phyloP scores from a whole-genome alignment of 2,329 filamentous ascomycete genomes.

The Pestalotiopsis fici region DNA sequence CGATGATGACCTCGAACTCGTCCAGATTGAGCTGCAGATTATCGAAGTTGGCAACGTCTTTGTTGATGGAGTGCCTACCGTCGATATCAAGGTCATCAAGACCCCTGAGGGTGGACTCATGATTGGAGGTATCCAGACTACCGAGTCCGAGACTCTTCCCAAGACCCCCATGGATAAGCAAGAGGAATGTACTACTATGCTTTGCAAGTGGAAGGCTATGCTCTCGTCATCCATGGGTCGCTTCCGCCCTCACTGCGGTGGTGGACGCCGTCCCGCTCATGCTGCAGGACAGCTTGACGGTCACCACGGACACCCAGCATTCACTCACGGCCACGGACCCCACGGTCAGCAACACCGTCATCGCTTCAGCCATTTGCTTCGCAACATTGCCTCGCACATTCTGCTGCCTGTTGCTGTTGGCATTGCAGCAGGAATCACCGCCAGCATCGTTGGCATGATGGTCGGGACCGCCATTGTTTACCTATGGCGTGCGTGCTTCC shows the following conservation, averaged over 20 bases:
- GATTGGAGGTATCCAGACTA: constrained; percentile 49
- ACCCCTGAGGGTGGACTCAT: constrained; percentile 54
- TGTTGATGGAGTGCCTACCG: constrained; percentile 52
- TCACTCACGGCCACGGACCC: constrained; percentile 8
- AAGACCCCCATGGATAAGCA: constrained; percentile 29
- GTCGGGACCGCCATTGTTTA: constrained; percentile 63
- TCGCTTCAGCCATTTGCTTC: constrained; percentile 49
- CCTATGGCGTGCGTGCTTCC: constrained; percentile 56
- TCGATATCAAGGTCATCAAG: constrained; percentile 65
- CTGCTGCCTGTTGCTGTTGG: constrained; percentile 70
- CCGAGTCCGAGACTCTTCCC: constrained; percentile 25
- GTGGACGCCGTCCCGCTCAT: constrained; percentile 22
- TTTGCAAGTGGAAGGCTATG: constrained; percentile 56
- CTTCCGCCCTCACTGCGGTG: constrained; percentile 42
- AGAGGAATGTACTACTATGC: constrained; percentile 36
- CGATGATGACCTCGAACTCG: constrained; percentile 51
- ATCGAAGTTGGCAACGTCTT: constrained; percentile 60
- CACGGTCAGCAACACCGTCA: constrained; percentile 26
- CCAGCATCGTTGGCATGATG: constrained; percentile 68
- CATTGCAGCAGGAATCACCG: constrained; percentile 66
- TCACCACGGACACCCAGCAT: constrained; percentile 18
- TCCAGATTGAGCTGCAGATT: constrained; percentile 58
- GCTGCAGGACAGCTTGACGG: constrained; percentile 23
- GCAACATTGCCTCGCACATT: constrained; percentile 61
- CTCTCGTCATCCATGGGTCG: constrained; percentile 43